Evolutionary conservation across 306 rosid genomes (phyloP), one percentile per base, ranked within the genome.

Genomic region (Chamaecrista fasciculata): DNA sequence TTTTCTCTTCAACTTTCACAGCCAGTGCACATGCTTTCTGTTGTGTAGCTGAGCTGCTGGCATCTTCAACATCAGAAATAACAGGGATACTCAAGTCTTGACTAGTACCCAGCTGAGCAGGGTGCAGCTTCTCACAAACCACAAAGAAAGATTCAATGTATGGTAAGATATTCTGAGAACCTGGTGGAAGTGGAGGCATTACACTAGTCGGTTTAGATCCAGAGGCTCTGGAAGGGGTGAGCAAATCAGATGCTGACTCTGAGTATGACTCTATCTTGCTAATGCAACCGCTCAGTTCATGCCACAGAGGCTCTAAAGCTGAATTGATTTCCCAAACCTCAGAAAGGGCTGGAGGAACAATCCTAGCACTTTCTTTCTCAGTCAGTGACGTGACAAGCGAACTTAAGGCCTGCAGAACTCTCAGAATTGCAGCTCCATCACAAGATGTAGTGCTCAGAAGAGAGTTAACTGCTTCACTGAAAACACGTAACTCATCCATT

Each of bases 121-220:
- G 97, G 77, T 85, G 99, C 69, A 95, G 79, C 73, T 95, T 95
- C 87, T 95, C 99, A 83, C 96, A 95, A 59, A 91, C 96, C 69
- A 95, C 97, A 81, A 95, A 95, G 88, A 95, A 95, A 15, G 99
- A 95, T 77, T 95, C 99, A 69, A 95, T 95, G 66, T 89, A 95
- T n/a, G 99, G 97, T 72, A 95, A 78, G 47, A 95, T 82, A 82
- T 95, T 95, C 78, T 95, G 99, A 68, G 96, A 89, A 39, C 99
- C 99, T 25, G 96, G 93, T 70, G 99, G 99, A 63, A 95, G 86
- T 42, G 96, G 95, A 62, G 98, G 79, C 74, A 78, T 81, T 56
- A 71, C 86, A 77, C 91, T 87, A 75, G 97, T 78, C 6, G 95
- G 96, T 77, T 81, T 89, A 66, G 91, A 71, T 58, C 86, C 69